Evolutionary conservation across 495 filamentous ascomycete species (phyloP).

Genomic region (Amniculicola lignicola): DNA sequence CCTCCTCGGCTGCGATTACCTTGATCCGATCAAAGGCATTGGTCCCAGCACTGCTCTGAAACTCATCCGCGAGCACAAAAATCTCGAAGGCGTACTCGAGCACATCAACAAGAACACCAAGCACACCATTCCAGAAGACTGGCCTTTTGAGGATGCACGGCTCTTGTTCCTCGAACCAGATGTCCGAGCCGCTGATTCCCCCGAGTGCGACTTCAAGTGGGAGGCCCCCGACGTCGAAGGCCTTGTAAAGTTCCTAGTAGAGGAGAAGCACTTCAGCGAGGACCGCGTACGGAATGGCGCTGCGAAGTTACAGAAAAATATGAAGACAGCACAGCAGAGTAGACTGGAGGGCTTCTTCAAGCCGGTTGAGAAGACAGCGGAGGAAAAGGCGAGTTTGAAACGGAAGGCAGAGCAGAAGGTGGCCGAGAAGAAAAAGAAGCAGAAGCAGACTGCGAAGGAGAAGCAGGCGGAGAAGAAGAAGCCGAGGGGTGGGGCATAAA

Average conservation of each 20-base stretch:
- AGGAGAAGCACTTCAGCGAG: slow-evolving; percentile 94
- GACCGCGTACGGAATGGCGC: slow-evolving; percentile 81
- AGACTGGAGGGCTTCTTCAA: slow-evolving; percentile 98
- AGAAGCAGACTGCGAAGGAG: slow-evolving; percentile 78
- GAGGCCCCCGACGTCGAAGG: slow-evolving; percentile 87
- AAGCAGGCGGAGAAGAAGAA: slow-evolving; percentile 90
- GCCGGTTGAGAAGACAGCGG: slow-evolving; percentile 79
- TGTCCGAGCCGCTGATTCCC: slow-evolving; percentile 77
- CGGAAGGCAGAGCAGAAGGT: slow-evolving; percentile 88
- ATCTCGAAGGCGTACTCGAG: slow-evolving; percentile 81
- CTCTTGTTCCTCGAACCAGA: slow-evolving; percentile 87
- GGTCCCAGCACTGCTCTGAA: slow-evolving; percentile 88
- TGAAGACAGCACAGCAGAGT: slow-evolving; percentile 84
- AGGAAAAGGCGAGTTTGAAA: slow-evolving; percentile 78
- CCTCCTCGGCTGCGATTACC: slow-evolving; percentile 94
- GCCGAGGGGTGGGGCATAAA: slow-evolving; percentile 57
- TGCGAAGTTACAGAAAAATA: slow-evolving; percentile 73
- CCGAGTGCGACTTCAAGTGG: slow-evolving; percentile 96
- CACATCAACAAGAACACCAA: slow-evolving; percentile 67
- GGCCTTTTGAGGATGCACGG: slow-evolving; percentile 89
- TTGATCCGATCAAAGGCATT: slow-evolving; percentile 92
- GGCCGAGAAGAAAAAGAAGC: slow-evolving; percentile 86
- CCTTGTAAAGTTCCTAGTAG: slow-evolving; percentile 80
- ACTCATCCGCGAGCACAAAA: slow-evolving; percentile 84
- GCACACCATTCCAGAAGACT: slow-evolving; percentile 82